Conservation (phyloP, 225 moss, liverwort and hornwort genomes). For the Antitrichia curtipendula region DNA sequence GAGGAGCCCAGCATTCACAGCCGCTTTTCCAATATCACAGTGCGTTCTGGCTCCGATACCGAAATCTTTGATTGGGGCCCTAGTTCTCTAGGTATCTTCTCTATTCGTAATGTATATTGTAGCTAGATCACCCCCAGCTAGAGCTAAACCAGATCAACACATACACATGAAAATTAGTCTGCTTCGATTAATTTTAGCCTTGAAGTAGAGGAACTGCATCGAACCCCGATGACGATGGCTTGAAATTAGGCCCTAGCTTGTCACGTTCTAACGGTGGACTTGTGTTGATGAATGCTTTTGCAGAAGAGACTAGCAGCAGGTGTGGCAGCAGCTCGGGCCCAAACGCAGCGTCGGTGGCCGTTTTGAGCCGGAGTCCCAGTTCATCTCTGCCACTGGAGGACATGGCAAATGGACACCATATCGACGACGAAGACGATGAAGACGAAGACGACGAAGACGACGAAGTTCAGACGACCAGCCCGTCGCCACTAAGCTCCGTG, state of each 20-base stretch:
- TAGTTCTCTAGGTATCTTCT: conserved; percentile 62
- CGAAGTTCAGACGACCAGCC: neutral
- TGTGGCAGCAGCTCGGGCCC: conserved; percentile 42
- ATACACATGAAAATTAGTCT: neutral
- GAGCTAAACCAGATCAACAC: neutral
- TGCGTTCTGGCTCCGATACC: conserved; percentile 63
- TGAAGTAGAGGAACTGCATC: neutral
- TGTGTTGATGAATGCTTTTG: neutral
- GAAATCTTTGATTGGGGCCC: conserved; percentile 53
- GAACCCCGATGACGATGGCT: neutral
- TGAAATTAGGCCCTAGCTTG: neutral
- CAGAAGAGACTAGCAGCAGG: conserved; percentile 57
- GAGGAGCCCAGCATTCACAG: conserved; percentile 51
- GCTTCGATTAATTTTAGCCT: neutral
- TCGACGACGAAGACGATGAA: neutral
- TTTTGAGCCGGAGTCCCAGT: conserved; percentile 6
- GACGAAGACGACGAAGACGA: neutral
- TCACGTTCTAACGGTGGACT: neutral
- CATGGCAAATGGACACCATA: neutral
- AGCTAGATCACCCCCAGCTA: neutral
- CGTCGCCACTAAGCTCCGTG: neutral
- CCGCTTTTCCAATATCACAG: conserved; percentile 59
- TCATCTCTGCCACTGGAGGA: neutral
- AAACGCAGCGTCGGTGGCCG: conserved; percentile 43
- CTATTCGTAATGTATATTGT: conserved; percentile 20